Conservation (phyloP, 2,329 filamentous ascomycete species). For the Sordariomycetes sp. region DNA sequence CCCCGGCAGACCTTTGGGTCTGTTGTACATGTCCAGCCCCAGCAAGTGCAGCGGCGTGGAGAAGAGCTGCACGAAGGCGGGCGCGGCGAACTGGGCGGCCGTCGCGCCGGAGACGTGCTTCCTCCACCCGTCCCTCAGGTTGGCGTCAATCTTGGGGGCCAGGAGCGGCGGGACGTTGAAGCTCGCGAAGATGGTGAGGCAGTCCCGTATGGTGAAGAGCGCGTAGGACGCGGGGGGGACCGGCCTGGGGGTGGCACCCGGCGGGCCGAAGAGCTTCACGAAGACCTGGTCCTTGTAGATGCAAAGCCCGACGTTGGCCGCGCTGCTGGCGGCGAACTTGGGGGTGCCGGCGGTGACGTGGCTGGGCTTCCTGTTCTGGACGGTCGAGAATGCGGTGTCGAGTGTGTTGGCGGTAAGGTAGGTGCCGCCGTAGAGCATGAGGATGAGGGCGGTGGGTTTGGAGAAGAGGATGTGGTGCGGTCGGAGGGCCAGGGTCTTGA, state of each 20-base stretch:
- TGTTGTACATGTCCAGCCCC: conserved; percentile 80
- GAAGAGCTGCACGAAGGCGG: conserved; percentile 67
- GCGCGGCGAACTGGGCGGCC: conserved; percentile 70
- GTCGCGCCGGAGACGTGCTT: conserved; percentile 41
- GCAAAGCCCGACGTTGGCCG: conserved; percentile 77
- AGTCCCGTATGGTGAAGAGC: conserved; percentile 76
- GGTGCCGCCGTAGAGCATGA: conserved; percentile 75
- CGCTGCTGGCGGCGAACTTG: conserved; percentile 74
- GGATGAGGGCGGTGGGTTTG: conserved; percentile 60
- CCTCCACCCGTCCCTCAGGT: conserved; percentile 39
- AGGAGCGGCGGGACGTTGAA: conserved; percentile 83
- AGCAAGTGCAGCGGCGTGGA: conserved; percentile 80
- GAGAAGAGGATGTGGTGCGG: conserved; percentile 55
- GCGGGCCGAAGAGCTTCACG: conserved; percentile 70
- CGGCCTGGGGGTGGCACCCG: conserved; percentile 34
- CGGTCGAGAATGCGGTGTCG: conserved; percentile 67
- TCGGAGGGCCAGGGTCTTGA: conserved; percentile 44
- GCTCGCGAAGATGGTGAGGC: conserved; percentile 80
- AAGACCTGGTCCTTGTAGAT: conserved; percentile 87
- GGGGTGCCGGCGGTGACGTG: conserved; percentile 62
- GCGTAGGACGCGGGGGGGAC: conserved; percentile 65
- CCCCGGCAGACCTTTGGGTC: conserved; percentile 27
- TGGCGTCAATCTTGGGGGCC: conserved; percentile 55
- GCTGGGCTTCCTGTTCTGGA: conserved; percentile 44
- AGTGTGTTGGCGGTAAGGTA: conserved; percentile 83